Evolutionary conservation across 257 asterid species (phyloP), one percentile per base, ranked within the genome.

Genomic region (Solanum bulbocastanum): DNA sequence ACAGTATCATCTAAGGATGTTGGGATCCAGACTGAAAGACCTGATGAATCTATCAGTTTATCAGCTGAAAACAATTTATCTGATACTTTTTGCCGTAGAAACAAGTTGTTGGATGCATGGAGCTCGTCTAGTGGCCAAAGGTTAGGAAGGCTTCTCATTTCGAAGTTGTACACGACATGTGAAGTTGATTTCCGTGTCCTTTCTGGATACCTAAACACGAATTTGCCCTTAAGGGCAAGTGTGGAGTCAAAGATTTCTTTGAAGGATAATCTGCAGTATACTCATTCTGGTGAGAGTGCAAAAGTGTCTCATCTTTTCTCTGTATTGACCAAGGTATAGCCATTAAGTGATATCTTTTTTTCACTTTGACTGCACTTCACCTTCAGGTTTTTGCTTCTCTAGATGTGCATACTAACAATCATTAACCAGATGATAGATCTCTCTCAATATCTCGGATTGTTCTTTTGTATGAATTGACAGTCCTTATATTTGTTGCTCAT

Each of bases 61-160:
- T 86, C 87, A 35, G 73, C 71, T 39, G 84, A 66, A 75, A 89
- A 87, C 65, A 82, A 81, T 83, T 83, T 56, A 39, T 86, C 68
- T 58, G 42, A 90, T 82, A 84, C 78, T 84, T 46, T n/a, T 88
- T 60, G 74, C 73, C 83, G 91, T 89, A 91, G 93, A 36, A 82
- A 92, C 73, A 94, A 93, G 89, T 91, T 94, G 93, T 86, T 93
- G 88, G 93, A 85, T 90, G 76, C 95, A 89, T 96, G 99, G 99
- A 90, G 91, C 87, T 88, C 83, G 78, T 89, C 93, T 71, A 87
- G 91, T 89, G 94, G 91, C 72, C 93, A 88, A 89, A 90, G 91
- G 39, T 88, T 87, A 72, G 97, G 96, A 88, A 92, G 92, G 87
- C 83, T 68, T 88, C 92, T 95, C 85, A 95, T 92, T 86, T 88